Conservation (phyloP, 371 early-diverging fungal species). For the Cokeromyces recurvatus region DNA sequence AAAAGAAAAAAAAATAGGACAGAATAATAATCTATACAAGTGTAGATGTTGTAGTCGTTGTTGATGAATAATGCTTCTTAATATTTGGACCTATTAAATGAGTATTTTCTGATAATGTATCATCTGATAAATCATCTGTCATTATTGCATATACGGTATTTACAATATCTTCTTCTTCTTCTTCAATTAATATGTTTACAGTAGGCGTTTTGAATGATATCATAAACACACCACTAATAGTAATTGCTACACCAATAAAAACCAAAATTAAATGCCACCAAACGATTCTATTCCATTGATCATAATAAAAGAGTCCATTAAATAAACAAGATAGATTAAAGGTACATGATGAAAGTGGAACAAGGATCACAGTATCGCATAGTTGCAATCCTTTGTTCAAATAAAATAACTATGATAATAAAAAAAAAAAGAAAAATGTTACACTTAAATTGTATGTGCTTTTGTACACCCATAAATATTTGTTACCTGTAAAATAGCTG, state of each 20-base stretch:
- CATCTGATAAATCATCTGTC: no score
- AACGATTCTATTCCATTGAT: constrained; percentile 65
- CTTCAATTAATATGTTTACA: constrained; percentile 3
- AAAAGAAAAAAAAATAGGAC: no score
- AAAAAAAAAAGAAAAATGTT: constrained; percentile 2
- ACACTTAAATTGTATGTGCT: no score
- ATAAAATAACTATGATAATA: constrained; percentile 58
- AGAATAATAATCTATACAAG: no score
- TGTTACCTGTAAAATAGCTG: constrained; percentile 69
- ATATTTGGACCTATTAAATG: no score
- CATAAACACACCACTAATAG: constrained; percentile 60
- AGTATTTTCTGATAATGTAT: no score
- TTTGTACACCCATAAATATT: no score
- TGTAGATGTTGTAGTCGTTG: no score
- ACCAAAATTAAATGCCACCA: constrained; percentile 65
- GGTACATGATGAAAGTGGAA: constrained; percentile 77
- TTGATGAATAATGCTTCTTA: no score
- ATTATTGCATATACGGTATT: no score
- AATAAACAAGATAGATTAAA: constrained; percentile 74
- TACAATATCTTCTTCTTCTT: constrained; percentile 6
- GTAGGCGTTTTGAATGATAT: constrained; percentile 44
- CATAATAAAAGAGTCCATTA: constrained; percentile 77
- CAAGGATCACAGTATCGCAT: constrained; percentile 74
- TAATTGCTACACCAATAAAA: constrained; percentile 59
- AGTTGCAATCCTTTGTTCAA: constrained; percentile 71